Conservation (phyloP, 257 asterid species). For the Fraxinus quadrangulata region DNA sequence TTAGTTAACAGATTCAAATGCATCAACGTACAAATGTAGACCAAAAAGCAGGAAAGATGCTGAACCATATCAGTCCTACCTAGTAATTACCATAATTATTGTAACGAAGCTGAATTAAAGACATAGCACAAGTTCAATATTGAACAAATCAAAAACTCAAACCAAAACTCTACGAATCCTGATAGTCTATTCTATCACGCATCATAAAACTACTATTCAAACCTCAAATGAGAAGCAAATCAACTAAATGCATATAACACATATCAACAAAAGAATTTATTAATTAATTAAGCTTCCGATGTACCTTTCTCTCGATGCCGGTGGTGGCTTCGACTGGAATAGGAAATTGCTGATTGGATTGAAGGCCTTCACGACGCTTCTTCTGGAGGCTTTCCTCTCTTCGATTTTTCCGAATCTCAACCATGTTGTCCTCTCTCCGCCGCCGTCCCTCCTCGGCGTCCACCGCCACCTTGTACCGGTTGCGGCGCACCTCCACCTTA, state of each 20-base stretch:
- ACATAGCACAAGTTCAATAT: neutral
- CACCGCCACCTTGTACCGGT: conserved; percentile 83
- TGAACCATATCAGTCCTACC: too few relatives aligned
- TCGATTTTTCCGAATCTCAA: conserved; percentile 87
- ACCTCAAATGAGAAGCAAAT: neutral
- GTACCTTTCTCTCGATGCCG: conserved; percentile 66
- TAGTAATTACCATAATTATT: too few relatives aligned
- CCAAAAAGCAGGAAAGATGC: neutral
- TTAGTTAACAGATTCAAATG: neutral
- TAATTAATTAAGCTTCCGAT: neutral
- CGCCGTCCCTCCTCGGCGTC: conserved; percentile 94
- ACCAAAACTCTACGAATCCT: neutral
- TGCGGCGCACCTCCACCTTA: conserved; percentile 74
- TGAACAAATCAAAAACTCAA: conserved; percentile 9
- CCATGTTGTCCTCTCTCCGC: conserved; percentile 90
- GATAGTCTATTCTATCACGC: neutral
- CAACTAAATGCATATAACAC: neutral
- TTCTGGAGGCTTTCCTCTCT: conserved; percentile 86
- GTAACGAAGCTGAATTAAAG: too few relatives aligned
- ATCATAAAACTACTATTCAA: neutral
- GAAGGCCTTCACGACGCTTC: conserved; percentile 85
- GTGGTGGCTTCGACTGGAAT: conserved; percentile 45
- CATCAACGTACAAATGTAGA: neutral
- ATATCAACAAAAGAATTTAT: too few relatives aligned
- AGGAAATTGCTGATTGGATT: conserved; percentile 38